phyloP scores from a whole-genome alignment of 2,329 filamentous ascomycete genomes.

The Aspergillus fischeri region DNA sequence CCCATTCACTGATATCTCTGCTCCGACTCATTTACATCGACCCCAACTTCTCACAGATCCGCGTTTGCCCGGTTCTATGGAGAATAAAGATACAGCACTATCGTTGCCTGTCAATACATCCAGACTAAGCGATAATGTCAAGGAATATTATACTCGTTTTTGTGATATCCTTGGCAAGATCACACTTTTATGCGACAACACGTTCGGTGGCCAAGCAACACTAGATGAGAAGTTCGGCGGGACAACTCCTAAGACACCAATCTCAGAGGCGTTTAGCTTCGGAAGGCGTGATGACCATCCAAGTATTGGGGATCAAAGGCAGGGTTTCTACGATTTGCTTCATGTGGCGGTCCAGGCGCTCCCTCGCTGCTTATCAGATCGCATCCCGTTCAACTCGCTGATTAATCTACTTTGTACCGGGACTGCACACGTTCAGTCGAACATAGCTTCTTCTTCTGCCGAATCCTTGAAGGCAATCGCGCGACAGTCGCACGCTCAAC shows the following conservation, averaged over 20 bases:
- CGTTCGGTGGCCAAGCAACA: constrained; percentile 92
- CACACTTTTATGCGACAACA: constrained; percentile 92
- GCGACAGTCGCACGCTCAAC: constrained; percentile 84
- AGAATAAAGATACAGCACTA: constrained; percentile 27
- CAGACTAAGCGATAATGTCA: constrained; percentile 68
- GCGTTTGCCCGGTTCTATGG: constrained; percentile 22
- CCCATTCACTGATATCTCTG: constrained; percentile 34
- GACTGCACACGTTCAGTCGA: constrained; percentile 88
- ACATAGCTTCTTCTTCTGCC: constrained; percentile 87
- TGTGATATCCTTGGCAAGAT: constrained; percentile 95
- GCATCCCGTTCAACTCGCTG: constrained; percentile 87
- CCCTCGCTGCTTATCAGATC: constrained; percentile 84
- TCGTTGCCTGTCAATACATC: constrained; percentile 54
- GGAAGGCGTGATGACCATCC: constrained; percentile 74
- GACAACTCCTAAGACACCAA: constrained; percentile 86
- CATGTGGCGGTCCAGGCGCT: constrained; percentile 94
- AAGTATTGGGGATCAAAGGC: constrained; percentile 73
- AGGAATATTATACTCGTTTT: constrained; percentile 83
- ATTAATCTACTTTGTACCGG: constrained; percentile 95
- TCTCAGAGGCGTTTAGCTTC: constrained; percentile 91
- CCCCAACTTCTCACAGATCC: constrained; percentile 36
- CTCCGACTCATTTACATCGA: constrained; percentile 32
- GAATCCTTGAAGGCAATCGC: constrained; percentile 94
- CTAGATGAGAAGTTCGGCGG: constrained; percentile 92
- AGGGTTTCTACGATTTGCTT: constrained; percentile 91